Conservation (phyloP, 306 rosid species). For the Gastrolobium villosum region DNA sequence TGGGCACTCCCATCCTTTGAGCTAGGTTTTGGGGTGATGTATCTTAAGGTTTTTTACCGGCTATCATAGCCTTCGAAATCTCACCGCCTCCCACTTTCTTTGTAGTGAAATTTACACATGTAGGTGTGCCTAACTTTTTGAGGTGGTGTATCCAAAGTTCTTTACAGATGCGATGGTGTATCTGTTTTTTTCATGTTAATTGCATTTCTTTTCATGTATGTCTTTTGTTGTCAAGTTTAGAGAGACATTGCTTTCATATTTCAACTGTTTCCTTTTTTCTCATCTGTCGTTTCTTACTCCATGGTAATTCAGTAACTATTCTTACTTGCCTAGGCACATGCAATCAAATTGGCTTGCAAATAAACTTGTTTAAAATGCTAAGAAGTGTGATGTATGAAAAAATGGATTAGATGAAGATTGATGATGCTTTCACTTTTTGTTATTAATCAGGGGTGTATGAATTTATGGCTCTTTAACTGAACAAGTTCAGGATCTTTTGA, state of each 20-base stretch:
- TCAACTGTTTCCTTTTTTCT: not conserved
- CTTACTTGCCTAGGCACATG: not conserved
- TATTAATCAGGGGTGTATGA: conserved; percentile 13
- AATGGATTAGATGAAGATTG: not conserved
- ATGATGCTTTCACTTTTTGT: conserved; percentile 20
- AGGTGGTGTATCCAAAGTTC: too few species aligned
- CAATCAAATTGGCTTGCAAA: conserved; percentile 7
- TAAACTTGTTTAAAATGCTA: not conserved
- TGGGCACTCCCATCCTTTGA: too few species aligned
- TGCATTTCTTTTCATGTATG: conserved; percentile 11
- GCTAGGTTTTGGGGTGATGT: too few species aligned
- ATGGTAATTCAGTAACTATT: not conserved
- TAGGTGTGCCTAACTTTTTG: too few species aligned
- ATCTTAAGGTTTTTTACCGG: too few species aligned
- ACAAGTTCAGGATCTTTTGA: not conserved
- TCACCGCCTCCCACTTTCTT: too few species aligned
- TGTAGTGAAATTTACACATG: too few species aligned
- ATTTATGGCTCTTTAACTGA: conserved; percentile 13
- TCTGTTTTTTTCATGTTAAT: not conserved
- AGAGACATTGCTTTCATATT: conserved; percentile 28
- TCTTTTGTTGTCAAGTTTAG: not conserved
- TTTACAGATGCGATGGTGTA: not conserved
- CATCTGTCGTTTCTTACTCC: not conserved
- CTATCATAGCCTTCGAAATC: too few species aligned
- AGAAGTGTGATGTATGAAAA: not conserved